Conservation (phyloP, 768 basidiomycete species). For the Kwoniella botswanensis region DNA sequence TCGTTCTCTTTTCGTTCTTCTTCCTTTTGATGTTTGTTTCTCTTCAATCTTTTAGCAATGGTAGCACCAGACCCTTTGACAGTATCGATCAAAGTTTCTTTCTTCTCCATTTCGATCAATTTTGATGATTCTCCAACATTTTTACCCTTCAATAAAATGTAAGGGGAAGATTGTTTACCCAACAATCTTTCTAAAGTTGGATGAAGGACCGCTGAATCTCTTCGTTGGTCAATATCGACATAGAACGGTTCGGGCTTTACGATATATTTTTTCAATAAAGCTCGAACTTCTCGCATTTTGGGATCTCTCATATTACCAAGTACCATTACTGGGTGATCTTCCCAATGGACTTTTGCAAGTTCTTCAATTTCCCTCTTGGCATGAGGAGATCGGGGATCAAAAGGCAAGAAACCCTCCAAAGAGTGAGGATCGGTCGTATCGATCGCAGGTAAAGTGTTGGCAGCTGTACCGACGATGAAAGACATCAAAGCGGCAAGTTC, state of each 20-base stretch:
- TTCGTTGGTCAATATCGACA: slow-evolving; percentile 46
- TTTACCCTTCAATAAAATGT: slow-evolving; percentile 18
- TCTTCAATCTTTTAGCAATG: slow-evolving; percentile 39
- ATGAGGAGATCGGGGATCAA: slow-evolving; percentile 30
- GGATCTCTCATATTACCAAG: slow-evolving; percentile 48
- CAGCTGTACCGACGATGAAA: slow-evolving; percentile 35
- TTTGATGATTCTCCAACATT: slow-evolving; percentile 19
- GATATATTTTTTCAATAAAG: slow-evolving; percentile 30
- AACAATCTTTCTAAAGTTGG: slow-evolving; percentile 24
- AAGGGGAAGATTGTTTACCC: slow-evolving; percentile 19
- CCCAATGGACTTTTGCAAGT: slow-evolving; percentile 35
- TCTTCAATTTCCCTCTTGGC: slow-evolving; percentile 37
- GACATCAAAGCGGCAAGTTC: slow-evolving; percentile 39
- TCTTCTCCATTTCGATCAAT: slow-evolving; percentile 26
- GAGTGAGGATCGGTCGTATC: slow-evolving; percentile 23
- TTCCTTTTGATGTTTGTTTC: slow-evolving; percentile 43
- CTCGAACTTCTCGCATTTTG: slow-evolving; percentile 36
- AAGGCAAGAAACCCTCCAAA: slow-evolving; percentile 38
- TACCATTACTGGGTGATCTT: slow-evolving; percentile 45
- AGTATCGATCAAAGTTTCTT: slow-evolving; percentile 32
- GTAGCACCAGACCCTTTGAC: slow-evolving; percentile 23
- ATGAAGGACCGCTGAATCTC: slow-evolving; percentile 19
- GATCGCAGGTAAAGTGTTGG: slow-evolving; percentile 33
- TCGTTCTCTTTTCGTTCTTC: slow-evolving; percentile 45
- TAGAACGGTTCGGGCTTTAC: slow-evolving; percentile 39